A percentile compares a stretch with the other conserved stretches of the same genome.
Conservation (phyloP, 78 protist genomes). For the Pigoraptor vietnamica region DNA sequence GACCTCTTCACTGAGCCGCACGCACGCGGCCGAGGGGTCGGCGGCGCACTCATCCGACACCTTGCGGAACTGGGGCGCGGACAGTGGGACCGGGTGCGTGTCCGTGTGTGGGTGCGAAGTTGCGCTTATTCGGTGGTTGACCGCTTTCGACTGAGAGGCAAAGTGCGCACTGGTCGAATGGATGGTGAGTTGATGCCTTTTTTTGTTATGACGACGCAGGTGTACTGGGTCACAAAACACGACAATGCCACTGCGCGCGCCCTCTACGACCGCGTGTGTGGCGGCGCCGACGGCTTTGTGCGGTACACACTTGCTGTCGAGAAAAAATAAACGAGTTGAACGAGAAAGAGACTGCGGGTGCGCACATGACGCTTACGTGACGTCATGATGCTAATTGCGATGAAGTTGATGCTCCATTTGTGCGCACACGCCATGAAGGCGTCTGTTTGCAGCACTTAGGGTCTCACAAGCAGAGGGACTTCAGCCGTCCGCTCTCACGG, state of each 20-base stretch:
- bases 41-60: background rate
- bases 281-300: background rate
- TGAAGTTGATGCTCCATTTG: too few relatives aligned
- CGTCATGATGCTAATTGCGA: too few relatives aligned
- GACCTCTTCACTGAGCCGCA: background rate
- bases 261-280: background rate
- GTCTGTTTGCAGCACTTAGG: too few relatives aligned
- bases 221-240: background rate
- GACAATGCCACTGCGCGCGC: background rate
- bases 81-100: background rate
- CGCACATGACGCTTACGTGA: too few relatives aligned
- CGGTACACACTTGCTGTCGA: background rate
- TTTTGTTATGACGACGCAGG: background rate
- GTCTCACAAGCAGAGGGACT: too few relatives aligned
- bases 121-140: background rate
- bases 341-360: background rate
- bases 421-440: too few relatives aligned
- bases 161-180: too few relatives aligned
- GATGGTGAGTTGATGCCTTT: too few relatives aligned
- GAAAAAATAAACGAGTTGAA: background rate
- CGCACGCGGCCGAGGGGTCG: background rate
- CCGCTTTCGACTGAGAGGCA: too few relatives aligned
- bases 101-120: background rate
- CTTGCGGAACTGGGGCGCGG: background rate
- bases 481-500: too few relatives aligned